Evolutionary conservation across 163 green algal species (phyloP).

Genomic region (Scenedesmus sp.): DNA sequence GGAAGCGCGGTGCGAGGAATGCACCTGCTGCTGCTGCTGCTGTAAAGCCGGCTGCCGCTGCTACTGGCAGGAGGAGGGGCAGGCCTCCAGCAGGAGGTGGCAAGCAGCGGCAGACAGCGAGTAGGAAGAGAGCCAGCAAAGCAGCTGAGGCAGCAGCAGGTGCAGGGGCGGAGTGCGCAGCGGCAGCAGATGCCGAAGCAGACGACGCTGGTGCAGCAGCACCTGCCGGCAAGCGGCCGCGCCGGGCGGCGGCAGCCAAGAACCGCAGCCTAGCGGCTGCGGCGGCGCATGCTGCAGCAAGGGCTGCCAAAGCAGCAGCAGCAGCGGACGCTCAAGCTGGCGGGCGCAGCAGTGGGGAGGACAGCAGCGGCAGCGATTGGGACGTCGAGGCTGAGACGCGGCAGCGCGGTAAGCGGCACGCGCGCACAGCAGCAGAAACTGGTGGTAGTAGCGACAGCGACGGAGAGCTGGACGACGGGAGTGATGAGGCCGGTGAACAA

Average conservation of each 20-base stretch:
- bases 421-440: background rate
- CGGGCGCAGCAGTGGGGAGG: background rate
- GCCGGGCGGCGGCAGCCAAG: slow-evolving; percentile 7
- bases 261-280: background rate
- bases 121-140: background rate
- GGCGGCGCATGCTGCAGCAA: background rate
- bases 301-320: slow-evolving; percentile 15
- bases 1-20: background rate
- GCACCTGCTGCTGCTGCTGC: background rate
- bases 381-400: background rate
- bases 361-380: background rate
- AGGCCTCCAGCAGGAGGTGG: background rate
- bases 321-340: background rate
- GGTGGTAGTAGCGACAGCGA: background rate
- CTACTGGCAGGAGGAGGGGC: background rate
- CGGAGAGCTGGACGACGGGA: background rate
- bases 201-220: background rate
- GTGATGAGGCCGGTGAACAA: background rate
- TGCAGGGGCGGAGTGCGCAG: background rate
- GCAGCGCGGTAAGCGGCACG: background rate
- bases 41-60: background rate
- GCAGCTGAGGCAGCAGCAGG: background rate
- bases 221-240: background rate
- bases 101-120: background rate
- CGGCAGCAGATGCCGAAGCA: background rate